Conservation (phyloP, 2,329 filamentous ascomycete genomes). For the Fonsecaea multimorphosa region DNA sequence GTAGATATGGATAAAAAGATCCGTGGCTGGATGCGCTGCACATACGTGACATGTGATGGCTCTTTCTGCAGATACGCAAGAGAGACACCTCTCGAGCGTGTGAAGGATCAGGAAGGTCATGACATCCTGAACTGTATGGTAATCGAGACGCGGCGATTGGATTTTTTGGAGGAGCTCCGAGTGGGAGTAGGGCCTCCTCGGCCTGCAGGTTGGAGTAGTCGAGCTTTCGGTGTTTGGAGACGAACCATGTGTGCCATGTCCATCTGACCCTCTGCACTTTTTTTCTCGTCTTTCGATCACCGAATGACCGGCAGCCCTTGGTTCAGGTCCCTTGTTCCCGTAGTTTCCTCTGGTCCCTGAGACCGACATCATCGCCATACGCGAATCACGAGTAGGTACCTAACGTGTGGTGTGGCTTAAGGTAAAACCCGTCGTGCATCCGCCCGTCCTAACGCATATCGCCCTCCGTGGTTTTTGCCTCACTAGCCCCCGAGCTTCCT, state of each 20-base stretch:
- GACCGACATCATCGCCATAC: neutral
- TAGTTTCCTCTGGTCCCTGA: slow-evolving; percentile 2
- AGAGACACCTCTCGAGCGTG: neutral
- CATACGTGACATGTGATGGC: neutral
- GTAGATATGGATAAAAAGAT: neutral
- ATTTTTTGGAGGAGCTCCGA: neutral
- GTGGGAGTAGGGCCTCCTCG: neutral
- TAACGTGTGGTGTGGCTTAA: neutral
- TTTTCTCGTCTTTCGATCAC: slow-evolving; percentile 4
- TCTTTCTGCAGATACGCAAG: neutral
- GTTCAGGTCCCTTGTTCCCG: neutral
- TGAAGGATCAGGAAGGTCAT: neutral
- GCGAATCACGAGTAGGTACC: neutral
- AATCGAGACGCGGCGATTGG: slow-evolving; percentile 1
- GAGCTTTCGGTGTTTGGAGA: slow-evolving; percentile 10
- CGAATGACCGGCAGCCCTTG: slow-evolving; percentile 3
- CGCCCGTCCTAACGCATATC: slow-evolving; percentile 16
- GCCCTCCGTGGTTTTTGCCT: neutral
- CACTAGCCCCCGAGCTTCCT: neutral
- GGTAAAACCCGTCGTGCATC: slow-evolving; percentile 12
- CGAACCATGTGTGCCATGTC: neutral
- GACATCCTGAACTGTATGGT: neutral
- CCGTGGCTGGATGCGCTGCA: neutral
- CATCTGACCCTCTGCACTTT: slow-evolving; percentile 1
- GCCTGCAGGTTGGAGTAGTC: neutral